Base-by-base conservation (phyloP, 768 basidiomycete genomes). In the Tephrocybe rancida region DNA sequence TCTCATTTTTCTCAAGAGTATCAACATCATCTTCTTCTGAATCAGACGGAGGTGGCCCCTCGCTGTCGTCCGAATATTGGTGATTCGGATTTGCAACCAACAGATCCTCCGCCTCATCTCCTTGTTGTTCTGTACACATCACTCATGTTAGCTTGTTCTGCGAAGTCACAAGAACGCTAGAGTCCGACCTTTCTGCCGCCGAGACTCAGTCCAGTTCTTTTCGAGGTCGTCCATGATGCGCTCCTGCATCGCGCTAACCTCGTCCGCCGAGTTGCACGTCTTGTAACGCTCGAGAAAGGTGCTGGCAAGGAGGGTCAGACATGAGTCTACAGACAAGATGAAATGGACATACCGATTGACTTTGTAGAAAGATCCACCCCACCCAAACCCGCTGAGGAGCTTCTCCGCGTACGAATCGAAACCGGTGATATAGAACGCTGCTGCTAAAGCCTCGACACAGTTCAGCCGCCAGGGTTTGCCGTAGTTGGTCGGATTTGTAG, bases 401-500 rank as follows among this genome's bases (percentile, higher is more conserved):
- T 78, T 77, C 47, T 95, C 89, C 0, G 92, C 95, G 64, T 93
- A 88, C 0, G 78, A 65, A 59, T 90, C 81, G 56, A 94, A 92
- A 0, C 95, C 93, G 0, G 92, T 90, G 61, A 98, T 89, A 68
- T 92, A 97, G 61, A 99, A 95, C 0, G 94, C 90, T 0, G 96
- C 97, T 0, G 97, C 95, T 4, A 98, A 80, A 0, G 92, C 92
- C 70, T 96, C 95, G 25, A 92, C 95, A 58, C 96, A 98, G 63
- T 96, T 98, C 35, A 99, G 76, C 44, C 88, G 78, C 94, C 95
- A 98, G 0, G 97, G 97, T 68, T 93, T 95, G 9, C 97, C 97
- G 61, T 98, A 99, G 71, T 99, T 99, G 9, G 94, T 94, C 0
- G 96, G 95, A 68, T 99, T 99, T 0, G 94, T 90, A 0, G 97